These are phyloP conservation scores for Vitis amurensis DNA, from an alignment of 164 flowering plant species.

Conservation along the genomic window DNA sequence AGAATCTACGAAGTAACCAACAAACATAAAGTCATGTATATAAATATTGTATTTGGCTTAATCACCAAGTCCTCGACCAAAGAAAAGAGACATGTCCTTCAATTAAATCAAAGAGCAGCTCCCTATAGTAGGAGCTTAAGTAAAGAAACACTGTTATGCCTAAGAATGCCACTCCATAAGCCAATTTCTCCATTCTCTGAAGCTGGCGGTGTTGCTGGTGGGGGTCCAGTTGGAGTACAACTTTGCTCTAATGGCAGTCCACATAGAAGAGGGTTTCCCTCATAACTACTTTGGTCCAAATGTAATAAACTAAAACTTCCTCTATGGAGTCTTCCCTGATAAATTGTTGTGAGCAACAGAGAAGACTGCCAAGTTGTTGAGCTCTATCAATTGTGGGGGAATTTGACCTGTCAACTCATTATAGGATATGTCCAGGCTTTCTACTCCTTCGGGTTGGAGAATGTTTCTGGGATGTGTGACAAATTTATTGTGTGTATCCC, in stretches of 20 bases:
- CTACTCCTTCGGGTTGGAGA: conserved; percentile 10
- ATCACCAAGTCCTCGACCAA: too few species aligned
- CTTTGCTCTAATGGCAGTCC: neutral
- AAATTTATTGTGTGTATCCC: neutral
- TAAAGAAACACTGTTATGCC: too few species aligned
- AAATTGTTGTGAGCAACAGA: conserved; percentile 17
- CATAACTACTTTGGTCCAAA: conserved; percentile 10
- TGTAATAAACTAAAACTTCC: conserved; percentile 10
- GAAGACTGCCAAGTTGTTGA: conserved; percentile 5
- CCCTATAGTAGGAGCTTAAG: too few species aligned
- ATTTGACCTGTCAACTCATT: conserved; percentile 9
- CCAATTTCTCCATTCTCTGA: too few species aligned
- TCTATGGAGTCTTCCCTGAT: conserved; percentile 10
- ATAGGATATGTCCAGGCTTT: conserved; percentile 16
- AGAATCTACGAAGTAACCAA: too few species aligned
- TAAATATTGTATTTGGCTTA: too few species aligned
- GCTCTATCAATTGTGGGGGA: conserved; percentile 2
- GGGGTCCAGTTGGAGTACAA: too few species aligned
- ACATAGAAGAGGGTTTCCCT: conserved; percentile 3
- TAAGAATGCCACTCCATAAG: too few species aligned
- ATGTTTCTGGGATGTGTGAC: conserved; percentile 1
- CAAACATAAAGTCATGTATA: too few species aligned
- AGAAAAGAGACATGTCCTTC: too few species aligned
- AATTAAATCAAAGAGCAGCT: too few species aligned
- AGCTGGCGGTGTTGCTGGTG: too few species aligned